These are phyloP conservation scores for Cyclotella baltica DNA, from an alignment of 108 stramenopile genomes.

Conservation along the genomic window DNA sequence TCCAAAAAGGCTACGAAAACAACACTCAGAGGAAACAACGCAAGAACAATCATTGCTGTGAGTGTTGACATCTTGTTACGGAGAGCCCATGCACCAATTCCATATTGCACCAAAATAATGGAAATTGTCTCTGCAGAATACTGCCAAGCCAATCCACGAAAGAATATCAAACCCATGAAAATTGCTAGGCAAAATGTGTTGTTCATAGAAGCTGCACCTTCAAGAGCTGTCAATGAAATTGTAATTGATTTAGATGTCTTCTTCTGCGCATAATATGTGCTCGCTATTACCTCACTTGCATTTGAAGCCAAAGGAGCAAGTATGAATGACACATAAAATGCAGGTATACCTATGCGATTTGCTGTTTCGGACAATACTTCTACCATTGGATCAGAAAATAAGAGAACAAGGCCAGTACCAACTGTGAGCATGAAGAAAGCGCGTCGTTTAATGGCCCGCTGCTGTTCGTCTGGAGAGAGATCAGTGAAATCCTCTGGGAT, in stretches of 20 bases:
- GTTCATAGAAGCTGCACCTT: constrained; percentile 98
- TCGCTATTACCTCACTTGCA: constrained; percentile 94
- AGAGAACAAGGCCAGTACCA: constrained; percentile 89
- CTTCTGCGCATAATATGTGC: constrained; percentile 92
- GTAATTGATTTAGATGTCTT: constrained; percentile 95
- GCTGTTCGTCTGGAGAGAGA: constrained; percentile 89
- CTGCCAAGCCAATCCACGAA: constrained; percentile 94
- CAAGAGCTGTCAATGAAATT: constrained; percentile 87
- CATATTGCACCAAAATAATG: constrained; percentile 91
- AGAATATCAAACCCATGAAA: constrained; percentile 94
- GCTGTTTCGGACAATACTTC: constrained; percentile 96
- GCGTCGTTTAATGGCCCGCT: constrained; percentile 80
- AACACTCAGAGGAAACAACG: constrained; percentile 88
- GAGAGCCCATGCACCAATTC: constrained; percentile 69
- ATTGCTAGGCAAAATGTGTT: constrained; percentile 96
- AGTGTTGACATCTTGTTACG: constrained; percentile 52
- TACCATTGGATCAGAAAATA: constrained; percentile 98
- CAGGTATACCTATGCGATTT: constrained; percentile 65
- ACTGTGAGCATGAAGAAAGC: constrained; percentile 86
- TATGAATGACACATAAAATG: constrained; percentile 97
- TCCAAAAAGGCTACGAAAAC: constrained; percentile 85
- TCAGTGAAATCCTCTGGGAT: constrained; percentile 74
- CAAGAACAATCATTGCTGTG: constrained; percentile 56
- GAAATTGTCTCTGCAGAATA: constrained; percentile 95
- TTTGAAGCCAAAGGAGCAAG: constrained; percentile 96